Conservation (phyloP, 1,284 basidiomycete genomes). For the Tranzscheliella williamsii region DNA sequence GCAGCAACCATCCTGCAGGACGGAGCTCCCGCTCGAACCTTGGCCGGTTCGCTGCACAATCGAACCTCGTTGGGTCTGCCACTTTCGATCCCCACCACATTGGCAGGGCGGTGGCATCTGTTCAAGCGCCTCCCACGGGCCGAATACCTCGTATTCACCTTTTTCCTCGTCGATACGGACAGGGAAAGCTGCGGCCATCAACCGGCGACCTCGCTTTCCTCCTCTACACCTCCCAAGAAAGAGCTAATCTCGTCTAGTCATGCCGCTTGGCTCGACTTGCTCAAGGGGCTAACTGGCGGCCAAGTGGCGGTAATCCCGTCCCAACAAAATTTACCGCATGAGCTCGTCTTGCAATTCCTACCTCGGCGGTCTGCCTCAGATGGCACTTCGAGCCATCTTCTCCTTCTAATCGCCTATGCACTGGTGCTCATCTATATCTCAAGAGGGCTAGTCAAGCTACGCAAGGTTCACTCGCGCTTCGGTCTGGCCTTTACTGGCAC, state of each 20-base stretch:
- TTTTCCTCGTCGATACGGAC: conserved; percentile 38
- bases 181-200: neutral
- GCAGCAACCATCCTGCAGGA: conserved; percentile 25
- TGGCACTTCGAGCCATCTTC: conserved; percentile 42
- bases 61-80: conserved; percentile 32
- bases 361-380: conserved; percentile 29
- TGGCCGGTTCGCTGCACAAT: conserved; percentile 37
- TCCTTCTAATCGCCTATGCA: conserved; percentile 79
- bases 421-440: conserved; percentile 78
- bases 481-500: conserved; percentile 91
- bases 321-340: conserved; percentile 36
- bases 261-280: conserved; percentile 36
- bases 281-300: conserved; percentile 37
- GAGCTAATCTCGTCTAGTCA: conserved; percentile 4
- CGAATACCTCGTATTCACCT: conserved; percentile 56
- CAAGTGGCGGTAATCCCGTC: conserved; percentile 42
- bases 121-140: conserved; percentile 53
- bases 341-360: conserved; percentile 43
- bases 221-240: neutral
- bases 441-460: conserved; percentile 68
- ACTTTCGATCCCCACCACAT: conserved; percentile 48
- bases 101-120: conserved; percentile 56
- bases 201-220: neutral
- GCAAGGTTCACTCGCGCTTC: conserved; percentile 78
- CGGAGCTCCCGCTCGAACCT: conserved; percentile 31